These are phyloP conservation scores for Coccomyxa sp. DNA, from an alignment of 139 green algal species.

Conservation along the genomic window DNA sequence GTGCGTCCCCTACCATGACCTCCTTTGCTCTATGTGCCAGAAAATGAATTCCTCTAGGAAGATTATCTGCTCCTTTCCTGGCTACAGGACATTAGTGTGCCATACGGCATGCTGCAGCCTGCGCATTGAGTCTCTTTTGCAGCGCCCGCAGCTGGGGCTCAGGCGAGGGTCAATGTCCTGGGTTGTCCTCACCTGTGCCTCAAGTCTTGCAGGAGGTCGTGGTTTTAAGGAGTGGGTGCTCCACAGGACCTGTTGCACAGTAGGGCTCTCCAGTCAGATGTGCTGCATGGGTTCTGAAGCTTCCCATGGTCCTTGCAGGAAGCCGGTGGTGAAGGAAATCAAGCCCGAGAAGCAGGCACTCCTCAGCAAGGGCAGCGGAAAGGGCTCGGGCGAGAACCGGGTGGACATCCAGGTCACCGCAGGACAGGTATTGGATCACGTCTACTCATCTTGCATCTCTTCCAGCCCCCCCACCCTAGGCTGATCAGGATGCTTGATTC, in stretches of 20 bases:
- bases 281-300: background rate
- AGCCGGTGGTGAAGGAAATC: background rate
- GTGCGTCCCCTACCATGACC: slow-evolving; percentile 6
- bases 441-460: no score
- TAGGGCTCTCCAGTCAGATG: background rate
- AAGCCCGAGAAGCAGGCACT: no score
- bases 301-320: background rate
- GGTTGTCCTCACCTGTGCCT: background rate
- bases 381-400: no score
- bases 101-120: background rate
- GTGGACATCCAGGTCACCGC: no score
- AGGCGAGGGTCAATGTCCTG: no score
- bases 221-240: background rate
- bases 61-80: background rate
- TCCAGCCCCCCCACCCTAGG: no score
- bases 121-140: background rate
- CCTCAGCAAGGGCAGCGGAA: no score
- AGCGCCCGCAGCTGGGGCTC: no score
- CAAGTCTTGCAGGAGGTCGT: background rate
- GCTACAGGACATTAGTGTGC: no score
- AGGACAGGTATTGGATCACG: no score
- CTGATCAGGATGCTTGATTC: no score
- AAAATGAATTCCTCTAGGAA: background rate
- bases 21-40: background rate
- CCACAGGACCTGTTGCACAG: background rate